Base-by-base conservation (phyloP, 192 early-diverging fungal genomes). In the Linnemannia elongata region DNA sequence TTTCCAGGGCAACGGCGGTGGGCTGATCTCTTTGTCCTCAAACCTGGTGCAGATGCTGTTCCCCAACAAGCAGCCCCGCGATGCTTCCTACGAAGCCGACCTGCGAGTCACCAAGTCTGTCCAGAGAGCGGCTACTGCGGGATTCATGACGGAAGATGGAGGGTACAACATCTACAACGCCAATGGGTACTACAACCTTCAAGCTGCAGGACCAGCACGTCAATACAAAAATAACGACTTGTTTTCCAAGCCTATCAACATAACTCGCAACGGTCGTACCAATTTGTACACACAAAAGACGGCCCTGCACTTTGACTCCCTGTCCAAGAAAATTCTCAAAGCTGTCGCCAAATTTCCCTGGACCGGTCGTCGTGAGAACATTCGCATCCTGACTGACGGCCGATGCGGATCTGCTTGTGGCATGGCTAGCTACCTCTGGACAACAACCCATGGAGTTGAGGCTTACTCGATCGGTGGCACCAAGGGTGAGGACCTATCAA, bases 1-100 rank as follows among this genome's bases (percentile, higher is more conserved):
- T 39, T 69, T 84, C 66, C 72, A 76, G 39, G 73, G 73, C n/a
- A 84, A 84, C 73, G 45, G 44, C 15, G 82, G 82, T 12, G 82
- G 82, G 12, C 52, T 44, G 24, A 52, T 75, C 1, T 47, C 30
- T 0, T 84, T 84, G 44, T 72, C 82, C 0, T 79, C 82, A 0
- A 10, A 60, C 49, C 22, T 84, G n/a, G 60, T 70, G 1, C 73
- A 75, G 35, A 17, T 79, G 17, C 36, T 84, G 66, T 84, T 84
- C 60, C 81, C 81, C 4, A 76, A 47, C 49, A 75, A 42, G 66
- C 36, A 35, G 27, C 17, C 24, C 1, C 12, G 41, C 13, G 69
- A 82, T n/a, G 69, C 35, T 5, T 71, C 74, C 6, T n/a, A 57
- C 15, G 74, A 41, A 8, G 60, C 55, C 1, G 72, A 80, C 39